These are phyloP conservation scores for Colletotrichum spaethianum DNA, from an alignment of 2,329 filamentous ascomycete species.

Conservation along the genomic window DNA sequence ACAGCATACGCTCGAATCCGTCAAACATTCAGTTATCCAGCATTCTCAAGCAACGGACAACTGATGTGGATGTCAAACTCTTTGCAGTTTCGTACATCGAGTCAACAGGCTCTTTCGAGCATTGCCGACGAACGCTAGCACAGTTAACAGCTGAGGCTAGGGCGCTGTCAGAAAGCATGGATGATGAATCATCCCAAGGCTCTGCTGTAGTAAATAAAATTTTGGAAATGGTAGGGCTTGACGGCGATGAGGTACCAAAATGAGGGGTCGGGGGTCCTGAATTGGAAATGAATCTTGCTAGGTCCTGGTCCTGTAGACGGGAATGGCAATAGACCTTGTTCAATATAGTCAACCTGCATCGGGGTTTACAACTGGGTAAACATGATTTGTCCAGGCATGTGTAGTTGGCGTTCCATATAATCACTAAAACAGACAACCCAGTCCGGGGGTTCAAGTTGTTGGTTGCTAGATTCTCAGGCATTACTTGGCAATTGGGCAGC, in stretches of 20 bases:
- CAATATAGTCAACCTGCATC: too few relatives aligned
- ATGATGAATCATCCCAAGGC: neutral
- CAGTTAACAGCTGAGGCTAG: neutral
- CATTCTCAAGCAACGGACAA: slow-evolving; percentile 5
- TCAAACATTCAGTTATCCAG: neutral
- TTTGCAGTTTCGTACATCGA: neutral
- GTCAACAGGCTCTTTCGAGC: neutral
- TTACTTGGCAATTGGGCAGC: too few relatives aligned
- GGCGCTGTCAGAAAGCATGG: neutral
- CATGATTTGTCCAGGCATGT: too few relatives aligned
- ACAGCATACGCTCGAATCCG: slow-evolving; percentile 1
- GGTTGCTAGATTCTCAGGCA: too few relatives aligned
- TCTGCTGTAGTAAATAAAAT: neutral
- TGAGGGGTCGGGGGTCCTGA: neutral
- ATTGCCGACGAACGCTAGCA: neutral
- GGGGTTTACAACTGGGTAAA: too few relatives aligned
- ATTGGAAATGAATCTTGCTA: too few relatives aligned
- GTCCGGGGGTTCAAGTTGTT: too few relatives aligned
- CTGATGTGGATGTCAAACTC: neutral
- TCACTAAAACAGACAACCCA: too few relatives aligned
- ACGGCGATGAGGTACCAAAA: neutral
- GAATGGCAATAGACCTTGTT: too few relatives aligned
- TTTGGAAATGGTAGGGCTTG: neutral
- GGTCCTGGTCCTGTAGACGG: too few relatives aligned
- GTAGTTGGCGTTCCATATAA: too few relatives aligned